Evolutionary conservation across 305 asterid genomes (phyloP).

Genomic region (Fraxinus latifolia): DNA sequence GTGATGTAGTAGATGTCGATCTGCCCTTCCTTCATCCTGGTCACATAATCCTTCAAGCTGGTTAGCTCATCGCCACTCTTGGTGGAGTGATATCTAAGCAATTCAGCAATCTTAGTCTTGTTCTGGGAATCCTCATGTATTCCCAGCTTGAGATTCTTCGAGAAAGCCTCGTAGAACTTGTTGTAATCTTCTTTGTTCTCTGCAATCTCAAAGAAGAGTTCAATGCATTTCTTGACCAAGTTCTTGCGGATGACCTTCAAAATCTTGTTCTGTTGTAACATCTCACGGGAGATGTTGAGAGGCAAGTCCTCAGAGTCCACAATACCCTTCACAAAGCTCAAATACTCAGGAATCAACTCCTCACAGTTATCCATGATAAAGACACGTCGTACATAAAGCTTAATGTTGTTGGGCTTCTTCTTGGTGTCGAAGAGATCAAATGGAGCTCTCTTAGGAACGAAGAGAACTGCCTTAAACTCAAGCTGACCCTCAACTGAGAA

Average conservation of each 20-base stretch:
- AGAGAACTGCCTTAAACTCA: slow-evolving; percentile 38
- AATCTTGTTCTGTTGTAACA: slow-evolving; percentile 62
- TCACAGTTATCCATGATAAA: slow-evolving; percentile 44
- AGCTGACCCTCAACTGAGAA: slow-evolving; percentile 42
- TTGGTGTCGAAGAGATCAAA: slow-evolving; percentile 38
- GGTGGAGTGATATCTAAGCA: slow-evolving; percentile 44
- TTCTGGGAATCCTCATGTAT: slow-evolving; percentile 37
- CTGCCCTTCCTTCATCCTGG: slow-evolving; percentile 39
- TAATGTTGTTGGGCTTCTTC: slow-evolving; percentile 36
- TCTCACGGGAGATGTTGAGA: slow-evolving; percentile 41
- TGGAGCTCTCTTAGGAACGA: slow-evolving; percentile 42
- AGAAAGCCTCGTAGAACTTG: slow-evolving; percentile 68
- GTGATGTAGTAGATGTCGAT: slow-evolving; percentile 31
- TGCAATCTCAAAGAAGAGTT: slow-evolving; percentile 64
- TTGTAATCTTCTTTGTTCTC: slow-evolving; percentile 72
- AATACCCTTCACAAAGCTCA: slow-evolving; percentile 39
- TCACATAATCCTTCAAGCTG: slow-evolving; percentile 35
- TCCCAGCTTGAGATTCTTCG: slow-evolving; percentile 50
- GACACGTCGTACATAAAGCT: slow-evolving; percentile 39
- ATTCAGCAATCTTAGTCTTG: slow-evolving; percentile 32
- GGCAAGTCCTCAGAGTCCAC: slow-evolving; percentile 39
- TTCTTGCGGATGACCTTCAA: slow-evolving; percentile 69
- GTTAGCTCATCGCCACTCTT: slow-evolving; percentile 54
- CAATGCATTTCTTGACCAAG: slow-evolving; percentile 68
- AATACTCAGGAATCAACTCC: slow-evolving; percentile 37